phyloP scores from a whole-genome alignment of 176 grass and related monocot genomes.

The Ampelocalamus luodianensis region DNA sequence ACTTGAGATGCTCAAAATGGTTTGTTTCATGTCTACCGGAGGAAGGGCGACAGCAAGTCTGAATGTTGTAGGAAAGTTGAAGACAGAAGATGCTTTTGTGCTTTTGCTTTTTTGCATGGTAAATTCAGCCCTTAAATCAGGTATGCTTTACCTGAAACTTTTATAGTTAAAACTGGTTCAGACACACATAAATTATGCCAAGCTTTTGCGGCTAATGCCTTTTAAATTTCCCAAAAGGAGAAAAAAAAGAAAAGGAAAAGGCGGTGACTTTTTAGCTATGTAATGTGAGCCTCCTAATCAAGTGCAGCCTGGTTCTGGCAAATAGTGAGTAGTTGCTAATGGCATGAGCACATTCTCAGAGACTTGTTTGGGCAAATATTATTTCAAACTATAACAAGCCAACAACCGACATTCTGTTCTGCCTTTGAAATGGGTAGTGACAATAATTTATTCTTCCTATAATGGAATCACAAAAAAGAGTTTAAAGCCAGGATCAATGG shows the following conservation, averaged over 20 bases:
- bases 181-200: not conserved
- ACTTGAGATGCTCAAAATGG: not conserved
- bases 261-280: not conserved
- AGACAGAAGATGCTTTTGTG: not conserved
- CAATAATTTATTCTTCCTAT: not conserved
- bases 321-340: slow-evolving; percentile 21
- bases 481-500: not conserved
- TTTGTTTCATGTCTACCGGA: not conserved
- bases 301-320: slow-evolving; percentile 23
- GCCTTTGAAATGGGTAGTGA: not conserved
- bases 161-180: not conserved
- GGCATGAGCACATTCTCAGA: slow-evolving; percentile 8
- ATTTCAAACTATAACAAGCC: slow-evolving; percentile 12
- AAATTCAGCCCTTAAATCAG: not conserved
- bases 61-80: not conserved
- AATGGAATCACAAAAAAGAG: not conserved
- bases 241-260: not conserved
- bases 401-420: slow-evolving; percentile 35
- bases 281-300: not conserved
- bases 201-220: not conserved
- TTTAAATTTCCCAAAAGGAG: not conserved
- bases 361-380: slow-evolving; percentile 10
- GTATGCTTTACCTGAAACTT: not conserved
- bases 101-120: not conserved
- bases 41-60: not conserved